Conservation (phyloP, 1,284 basidiomycete species). For the Blastosporella zonata region DNA sequence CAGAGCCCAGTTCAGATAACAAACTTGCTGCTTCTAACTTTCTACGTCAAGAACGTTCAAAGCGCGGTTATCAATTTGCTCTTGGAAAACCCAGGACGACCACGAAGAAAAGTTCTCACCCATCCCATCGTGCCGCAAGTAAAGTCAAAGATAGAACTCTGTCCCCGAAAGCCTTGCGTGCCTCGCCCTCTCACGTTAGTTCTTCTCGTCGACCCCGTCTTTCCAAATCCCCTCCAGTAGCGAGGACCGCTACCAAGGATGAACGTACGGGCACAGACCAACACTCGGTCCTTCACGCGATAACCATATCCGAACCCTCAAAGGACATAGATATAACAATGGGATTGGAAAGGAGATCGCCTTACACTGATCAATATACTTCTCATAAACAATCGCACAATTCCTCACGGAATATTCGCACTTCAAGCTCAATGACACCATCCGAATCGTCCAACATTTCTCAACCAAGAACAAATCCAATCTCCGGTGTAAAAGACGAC, state of each 20-base stretch:
- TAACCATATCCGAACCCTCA: not conserved
- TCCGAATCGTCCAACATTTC: too few species aligned
- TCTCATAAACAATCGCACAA: too few species aligned
- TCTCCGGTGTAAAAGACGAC: too few species aligned
- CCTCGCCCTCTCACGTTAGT: not conserved
- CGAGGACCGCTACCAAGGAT: too few species aligned
- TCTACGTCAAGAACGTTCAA: conserved; percentile 19
- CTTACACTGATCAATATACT: too few species aligned
- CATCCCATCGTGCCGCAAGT: conserved; percentile 1
- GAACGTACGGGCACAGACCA: too few species aligned
- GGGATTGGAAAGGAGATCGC: too few species aligned
- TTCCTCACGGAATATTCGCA: too few species aligned
- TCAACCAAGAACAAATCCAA: too few species aligned
- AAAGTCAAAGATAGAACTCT: not conserved
- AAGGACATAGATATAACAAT: too few species aligned
- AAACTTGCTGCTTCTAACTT: conserved; percentile 11
- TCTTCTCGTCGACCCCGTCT: not conserved
- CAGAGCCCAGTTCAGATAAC: conserved; percentile 5
- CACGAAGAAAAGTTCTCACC: not conserved
- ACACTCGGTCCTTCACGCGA: too few species aligned
- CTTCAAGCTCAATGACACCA: too few species aligned
- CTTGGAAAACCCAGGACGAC: not conserved
- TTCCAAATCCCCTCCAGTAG: conserved; percentile 1
- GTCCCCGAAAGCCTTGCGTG: not conserved
- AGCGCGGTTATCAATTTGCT: conserved; percentile 13